phyloP scores from a whole-genome alignment of 306 rosid genomes.

The Canavalia ensiformis region DNA sequence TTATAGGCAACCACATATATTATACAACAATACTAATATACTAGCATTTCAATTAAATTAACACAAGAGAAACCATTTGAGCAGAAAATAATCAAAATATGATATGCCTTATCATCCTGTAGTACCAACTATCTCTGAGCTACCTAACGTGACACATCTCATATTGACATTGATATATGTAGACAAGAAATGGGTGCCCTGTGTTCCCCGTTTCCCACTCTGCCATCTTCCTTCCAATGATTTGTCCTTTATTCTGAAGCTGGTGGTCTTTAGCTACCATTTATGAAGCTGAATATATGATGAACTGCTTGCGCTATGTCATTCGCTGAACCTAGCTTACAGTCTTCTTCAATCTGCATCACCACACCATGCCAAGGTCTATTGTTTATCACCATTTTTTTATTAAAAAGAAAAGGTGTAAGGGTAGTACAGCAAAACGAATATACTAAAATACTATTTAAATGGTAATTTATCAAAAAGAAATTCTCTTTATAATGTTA shows the following conservation, averaged over 20 bases:
- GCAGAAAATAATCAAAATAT: conserved; percentile 24
- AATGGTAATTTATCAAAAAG: background rate
- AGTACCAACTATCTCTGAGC: conserved; percentile 36
- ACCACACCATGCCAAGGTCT: conserved; percentile 34
- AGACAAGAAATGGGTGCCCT: conserved; percentile 50
- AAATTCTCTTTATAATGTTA: background rate
- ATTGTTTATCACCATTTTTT: background rate
- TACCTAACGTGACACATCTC: conserved; percentile 49
- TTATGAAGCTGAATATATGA: conserved; percentile 71
- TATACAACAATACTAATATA: conserved; percentile 17
- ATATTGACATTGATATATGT: conserved; percentile 37
- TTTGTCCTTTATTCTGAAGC: conserved; percentile 31
- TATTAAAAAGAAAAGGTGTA: background rate
- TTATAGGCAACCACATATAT: background rate
- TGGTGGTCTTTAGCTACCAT: conserved; percentile 51
- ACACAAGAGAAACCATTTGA: conserved; percentile 27
- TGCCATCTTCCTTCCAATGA: conserved; percentile 20
- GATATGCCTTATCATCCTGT: conserved; percentile 29
- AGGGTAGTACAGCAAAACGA: background rate
- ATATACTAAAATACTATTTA: conserved; percentile 21
- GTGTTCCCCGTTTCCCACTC: conserved; percentile 55
- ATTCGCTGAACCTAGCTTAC: conserved; percentile 76
- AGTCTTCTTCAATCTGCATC: conserved; percentile 91
- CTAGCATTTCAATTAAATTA: conserved; percentile 8
- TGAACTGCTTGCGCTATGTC: conserved; percentile 83